These are phyloP conservation scores for Aspergillus nidulans DNA, from an alignment of 495 filamentous ascomycete species.

Conservation along the genomic window DNA sequence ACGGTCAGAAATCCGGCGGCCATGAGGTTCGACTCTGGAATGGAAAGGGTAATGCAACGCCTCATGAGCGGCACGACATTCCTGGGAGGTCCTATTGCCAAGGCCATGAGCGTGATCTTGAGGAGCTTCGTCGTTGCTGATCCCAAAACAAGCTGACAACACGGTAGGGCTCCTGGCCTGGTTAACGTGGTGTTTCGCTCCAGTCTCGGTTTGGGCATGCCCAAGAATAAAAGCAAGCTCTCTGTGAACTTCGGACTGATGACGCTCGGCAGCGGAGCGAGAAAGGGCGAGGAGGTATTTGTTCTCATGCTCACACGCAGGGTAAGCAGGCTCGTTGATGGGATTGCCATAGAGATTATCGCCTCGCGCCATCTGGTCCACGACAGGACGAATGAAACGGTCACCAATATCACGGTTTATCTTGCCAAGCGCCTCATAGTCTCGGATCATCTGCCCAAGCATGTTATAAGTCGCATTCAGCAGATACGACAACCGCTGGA, in stretches of 20 bases:
- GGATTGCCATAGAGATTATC: background rate
- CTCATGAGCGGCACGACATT: no score
- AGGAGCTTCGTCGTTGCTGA: no score
- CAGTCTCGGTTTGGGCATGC: background rate
- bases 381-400: conserved; percentile 16
- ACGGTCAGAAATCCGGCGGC: background rate
- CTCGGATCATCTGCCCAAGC: conserved; percentile 17
- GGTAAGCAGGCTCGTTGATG: background rate
- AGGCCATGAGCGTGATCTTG: no score
- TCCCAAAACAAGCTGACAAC: no score
- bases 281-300: background rate
- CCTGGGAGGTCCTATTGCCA: no score
- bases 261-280: background rate
- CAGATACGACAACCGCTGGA: conserved; percentile 2
- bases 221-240: background rate
- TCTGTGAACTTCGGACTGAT: background rate
- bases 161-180: no score
- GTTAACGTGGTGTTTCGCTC: no score
- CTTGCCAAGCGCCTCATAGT: conserved; percentile 13
- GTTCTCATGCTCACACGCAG: background rate
- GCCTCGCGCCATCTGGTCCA: conserved; percentile 6
- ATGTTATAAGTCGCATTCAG: conserved; percentile 22
- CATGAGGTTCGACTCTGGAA: background rate
- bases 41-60: no score
- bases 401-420: conserved; percentile 9